A percentile compares a stretch with the other conserved stretches of the same genome.
These are phyloP conservation scores for Plenodomus tracheiphilus DNA, from an alignment of 2,329 filamentous ascomycete genomes.

Conservation along the genomic window DNA sequence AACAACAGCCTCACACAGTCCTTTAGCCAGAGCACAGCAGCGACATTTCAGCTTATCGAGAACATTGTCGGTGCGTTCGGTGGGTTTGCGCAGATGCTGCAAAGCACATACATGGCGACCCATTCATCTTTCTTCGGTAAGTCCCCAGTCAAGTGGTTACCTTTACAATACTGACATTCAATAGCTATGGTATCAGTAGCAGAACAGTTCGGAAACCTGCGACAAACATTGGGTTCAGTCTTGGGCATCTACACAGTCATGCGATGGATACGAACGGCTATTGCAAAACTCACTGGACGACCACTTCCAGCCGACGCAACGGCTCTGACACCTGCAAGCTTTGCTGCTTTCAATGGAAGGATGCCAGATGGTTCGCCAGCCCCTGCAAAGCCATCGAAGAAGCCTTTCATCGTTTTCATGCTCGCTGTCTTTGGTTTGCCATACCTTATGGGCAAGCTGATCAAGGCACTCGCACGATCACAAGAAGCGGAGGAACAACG, in stretches of 20 bases:
- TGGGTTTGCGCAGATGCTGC: conserved; percentile 97
- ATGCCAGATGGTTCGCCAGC: conserved; percentile 68
- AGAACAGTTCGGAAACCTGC: conserved; percentile 92
- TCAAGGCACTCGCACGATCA: conserved; percentile 77
- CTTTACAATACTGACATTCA: conserved; percentile 13
- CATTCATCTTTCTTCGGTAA: conserved; percentile 97
- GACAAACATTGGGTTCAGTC: conserved; percentile 89
- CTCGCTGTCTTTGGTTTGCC: conserved; percentile 92
- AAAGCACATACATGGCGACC: conserved; percentile 99
- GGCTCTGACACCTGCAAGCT: conserved; percentile 85
- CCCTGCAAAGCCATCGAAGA: conserved; percentile 77
- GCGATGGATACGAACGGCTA: conserved; percentile 88
- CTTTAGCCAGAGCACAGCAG: conserved; percentile 91
- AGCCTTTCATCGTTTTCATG: conserved; percentile 95
- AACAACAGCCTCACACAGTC: conserved; percentile 95
- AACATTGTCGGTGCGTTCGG: conserved; percentile 95
- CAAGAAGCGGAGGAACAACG: conserved; percentile 80
- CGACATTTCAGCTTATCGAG: conserved; percentile 98
- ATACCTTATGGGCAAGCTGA: conserved; percentile 96
- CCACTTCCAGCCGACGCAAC: conserved; percentile 86
- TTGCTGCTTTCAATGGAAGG: conserved; percentile 82
- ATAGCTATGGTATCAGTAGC: conserved; percentile 94
- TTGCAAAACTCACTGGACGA: conserved; percentile 90
- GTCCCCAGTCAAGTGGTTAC: conserved; percentile 33
- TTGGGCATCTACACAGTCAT: conserved; percentile 94